Conservation (phyloP, 2,329 filamentous ascomycete species). For the Penicillium sp. region DNA sequence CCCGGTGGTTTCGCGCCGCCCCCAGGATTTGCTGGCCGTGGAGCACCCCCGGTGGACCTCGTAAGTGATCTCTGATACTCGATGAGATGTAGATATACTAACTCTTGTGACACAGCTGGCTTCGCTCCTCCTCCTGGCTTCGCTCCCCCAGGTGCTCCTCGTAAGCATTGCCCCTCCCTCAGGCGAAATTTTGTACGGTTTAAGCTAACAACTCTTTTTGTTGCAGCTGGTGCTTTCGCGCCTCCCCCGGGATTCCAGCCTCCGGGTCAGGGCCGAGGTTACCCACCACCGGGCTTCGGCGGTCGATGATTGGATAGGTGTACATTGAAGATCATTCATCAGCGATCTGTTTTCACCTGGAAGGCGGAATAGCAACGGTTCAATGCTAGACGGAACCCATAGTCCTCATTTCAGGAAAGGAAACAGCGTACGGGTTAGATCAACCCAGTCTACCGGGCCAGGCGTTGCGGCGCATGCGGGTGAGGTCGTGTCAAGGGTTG, state of each 20-base stretch:
- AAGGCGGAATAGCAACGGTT: slow-evolving; percentile 11
- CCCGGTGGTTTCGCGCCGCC: slow-evolving; percentile 50
- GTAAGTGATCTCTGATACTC: slow-evolving; percentile 41
- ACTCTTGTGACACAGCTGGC: slow-evolving; percentile 35
- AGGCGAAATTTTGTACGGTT: slow-evolving; percentile 15
- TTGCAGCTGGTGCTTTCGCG: slow-evolving; percentile 49
- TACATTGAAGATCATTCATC: slow-evolving; percentile 21
- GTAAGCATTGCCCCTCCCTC: slow-evolving; percentile 34
- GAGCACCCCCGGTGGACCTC: slow-evolving; percentile 48
- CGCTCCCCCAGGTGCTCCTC: slow-evolving; percentile 42
- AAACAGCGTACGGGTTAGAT: slow-evolving; percentile 24
- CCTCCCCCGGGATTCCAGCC: slow-evolving; percentile 71
- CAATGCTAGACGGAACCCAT: slow-evolving; percentile 7
- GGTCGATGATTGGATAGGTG: slow-evolving; percentile 33
- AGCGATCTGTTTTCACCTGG: slow-evolving; percentile 19
- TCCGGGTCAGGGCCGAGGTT: slow-evolving; percentile 51
- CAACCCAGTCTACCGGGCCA: slow-evolving; percentile 33
- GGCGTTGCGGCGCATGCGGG: slow-evolving; percentile 42
- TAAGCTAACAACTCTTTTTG: slow-evolving; percentile 30
- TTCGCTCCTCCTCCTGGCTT: slow-evolving; percentile 48
- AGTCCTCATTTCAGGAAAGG: slow-evolving; percentile 14
- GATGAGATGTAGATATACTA: slow-evolving; percentile 7
- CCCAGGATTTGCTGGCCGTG: slow-evolving; percentile 49
- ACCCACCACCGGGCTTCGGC: slow-evolving; percentile 49
- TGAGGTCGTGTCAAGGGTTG: slow-evolving; percentile 30